Evolutionary conservation across 2,329 filamentous ascomycete species (phyloP), one percentile per base, ranked within the genome.

Genomic region (Sporothrix pallida): DNA sequence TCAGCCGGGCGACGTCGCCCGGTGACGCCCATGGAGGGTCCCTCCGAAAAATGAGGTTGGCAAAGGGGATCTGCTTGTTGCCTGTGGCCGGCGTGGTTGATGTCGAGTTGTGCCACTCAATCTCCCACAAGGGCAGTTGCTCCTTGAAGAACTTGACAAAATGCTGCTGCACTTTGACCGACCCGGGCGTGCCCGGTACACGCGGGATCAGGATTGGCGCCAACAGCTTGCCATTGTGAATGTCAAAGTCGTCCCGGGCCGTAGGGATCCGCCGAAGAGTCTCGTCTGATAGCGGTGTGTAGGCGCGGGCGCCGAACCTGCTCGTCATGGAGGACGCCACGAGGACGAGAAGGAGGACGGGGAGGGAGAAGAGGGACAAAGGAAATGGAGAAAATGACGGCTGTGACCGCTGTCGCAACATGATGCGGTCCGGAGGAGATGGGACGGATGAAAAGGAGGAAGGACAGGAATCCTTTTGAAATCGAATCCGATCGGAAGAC

Each of bases 41-140:
- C 72, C 95, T 89, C 50, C 90, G 92, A 73, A 95, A 90, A 75
- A 98, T 92, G 73, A 98, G 86, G 80, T 98, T 99, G 72, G 89
- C 85, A 81, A 99, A 98, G 0, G 94, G 93, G 0, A 98, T 85
- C 7, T 93, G 86, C 72, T 86, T 86, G 74, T 90, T 86, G 6
- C 90, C 90, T 0, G 92, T 93, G 0, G 89, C 88, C 0, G 95
- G 95, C 0, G 95, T 98, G 76, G 87, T 92, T 42, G 91, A 88
- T 0, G 93, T 95, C n/a, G 93, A 94, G 82, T 98, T 98, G 80
- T 99, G 95, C 83, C 93, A 93, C 67, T 91, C 87, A 60, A 97
- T 81, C 5, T 84, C 87, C 96, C 96, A 99, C 50, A 88, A 84
- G 0, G 95, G 94, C 26, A 98, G 88, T 20, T 90, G 85, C 6